Base-by-base conservation (phyloP, 2,329 filamentous ascomycete species). In the Penicillium thymicola region DNA sequence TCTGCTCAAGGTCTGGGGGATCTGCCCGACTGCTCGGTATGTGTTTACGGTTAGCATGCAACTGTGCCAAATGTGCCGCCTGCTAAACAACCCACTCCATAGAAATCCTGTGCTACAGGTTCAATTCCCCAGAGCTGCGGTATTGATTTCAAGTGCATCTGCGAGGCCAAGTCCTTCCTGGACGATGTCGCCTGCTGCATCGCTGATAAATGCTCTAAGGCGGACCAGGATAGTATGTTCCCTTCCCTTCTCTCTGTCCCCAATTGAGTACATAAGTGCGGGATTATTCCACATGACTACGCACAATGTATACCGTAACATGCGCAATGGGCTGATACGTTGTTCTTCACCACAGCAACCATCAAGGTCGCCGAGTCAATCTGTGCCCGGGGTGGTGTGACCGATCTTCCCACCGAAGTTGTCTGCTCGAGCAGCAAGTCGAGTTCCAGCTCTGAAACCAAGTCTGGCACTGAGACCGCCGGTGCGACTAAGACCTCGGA, bases 11-110 rank as follows among this genome's bases (percentile, higher is more conserved):
- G 67, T 38, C 66, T 79, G 55, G 63, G 67, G 30, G 67, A 65
- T 38, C 77, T 83, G 47, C 85, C 82, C 16, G 57, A 60, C 10
- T 87, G 81, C 65, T 83, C 84, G 61, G 84, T 86, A 77, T 67
- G 82, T 79, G 37, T 21, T 36, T 32, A 51, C 11, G 13, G 16
- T 25, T n/a, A 13, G 30, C 23, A 27, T 30, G 8, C 14, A 14
- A 30, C 5, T 34, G 4, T 6, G 21, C 3, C 10, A 21, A 50
- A 42, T 55, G 21, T 55, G 16, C 51, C 37, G 21, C 14, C 27
- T 43, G 16, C 48, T 56, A 48, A 44, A 59, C 59, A 44, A 7
- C 30, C 36, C 18, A 23, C 30, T 32, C 14, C 18, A 48, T 68
- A 75, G 73, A 63, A 67, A 71, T 18, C 40, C 5, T 80, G 77